A percentile compares a stretch with the other conserved stretches of the same genome.
Conservation (phyloP, 768 basidiomycete species). For the Roridomyces roridus region DNA sequence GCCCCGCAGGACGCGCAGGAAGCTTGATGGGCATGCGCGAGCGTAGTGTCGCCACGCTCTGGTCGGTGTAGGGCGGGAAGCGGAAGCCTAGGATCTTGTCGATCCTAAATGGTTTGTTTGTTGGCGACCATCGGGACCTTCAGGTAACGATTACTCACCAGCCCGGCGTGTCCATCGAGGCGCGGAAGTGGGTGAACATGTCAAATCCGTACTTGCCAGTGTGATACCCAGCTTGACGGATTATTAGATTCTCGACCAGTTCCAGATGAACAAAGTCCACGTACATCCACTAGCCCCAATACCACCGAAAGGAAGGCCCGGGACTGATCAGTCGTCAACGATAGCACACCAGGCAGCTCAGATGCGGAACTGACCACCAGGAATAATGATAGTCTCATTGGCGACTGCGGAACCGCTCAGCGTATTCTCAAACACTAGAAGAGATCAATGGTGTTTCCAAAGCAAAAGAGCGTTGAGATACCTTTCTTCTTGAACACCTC, state of each 20-base stretch:
- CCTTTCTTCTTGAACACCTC: constrained; percentile 65
- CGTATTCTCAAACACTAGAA: constrained; percentile 65
- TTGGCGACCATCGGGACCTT: constrained; percentile 39
- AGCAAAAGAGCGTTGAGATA: constrained; percentile 27
- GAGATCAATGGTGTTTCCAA: neutral
- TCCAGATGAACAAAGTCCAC: constrained; percentile 28
- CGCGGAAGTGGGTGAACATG: constrained; percentile 76
- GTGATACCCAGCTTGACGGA: constrained; percentile 62
- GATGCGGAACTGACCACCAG: constrained; percentile 52
- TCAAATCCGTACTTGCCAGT: constrained; percentile 80
- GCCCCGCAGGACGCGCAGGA: constrained; percentile 52
- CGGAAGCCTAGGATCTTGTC: constrained; percentile 57
- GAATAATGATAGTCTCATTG: constrained; percentile 75
- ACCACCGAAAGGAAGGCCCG: constrained; percentile 79
- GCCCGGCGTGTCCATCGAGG: constrained; percentile 63
- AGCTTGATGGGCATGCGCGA: constrained; percentile 37
- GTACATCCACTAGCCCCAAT: constrained; percentile 75
- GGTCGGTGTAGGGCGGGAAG: constrained; percentile 65
- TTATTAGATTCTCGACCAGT: no score
- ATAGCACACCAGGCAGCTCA: neutral
- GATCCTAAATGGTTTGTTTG: constrained; percentile 39
- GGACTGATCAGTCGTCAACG: constrained; percentile 37
- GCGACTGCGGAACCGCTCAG: constrained; percentile 72
- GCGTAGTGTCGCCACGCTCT: constrained; percentile 38
- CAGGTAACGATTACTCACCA: constrained; percentile 49